Base-by-base conservation (phyloP, 768 basidiomycete genomes). In the Cubamyces lactineus region DNA sequence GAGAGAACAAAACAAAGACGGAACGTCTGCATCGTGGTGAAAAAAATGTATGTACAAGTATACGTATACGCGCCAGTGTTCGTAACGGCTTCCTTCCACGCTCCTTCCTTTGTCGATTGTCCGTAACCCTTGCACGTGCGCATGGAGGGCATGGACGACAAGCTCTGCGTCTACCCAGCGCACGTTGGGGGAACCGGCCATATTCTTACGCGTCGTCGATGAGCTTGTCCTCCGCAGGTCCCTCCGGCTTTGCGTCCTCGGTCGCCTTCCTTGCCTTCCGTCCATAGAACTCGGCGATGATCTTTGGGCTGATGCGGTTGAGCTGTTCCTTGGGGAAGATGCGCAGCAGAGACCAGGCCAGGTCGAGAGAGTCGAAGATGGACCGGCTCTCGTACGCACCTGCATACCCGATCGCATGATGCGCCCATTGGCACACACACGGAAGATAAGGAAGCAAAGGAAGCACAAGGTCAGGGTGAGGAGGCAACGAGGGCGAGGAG, bases 311-410 rank as follows among this genome's bases (percentile, higher is more conserved):
- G 81, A 98, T 96, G 71, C 96, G 92, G 81, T 98, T 98, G 67
- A 98, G 84, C 76, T 94, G 92, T 78, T 98, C 96, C 77, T 96
- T 95, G 63, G 97, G 97, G 92, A 98, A 99, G 73, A 96, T 96
- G 67, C 97, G 90, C 67, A 99, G 83, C 54, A 99, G 78, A 23
- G 90, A 89, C 97, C 97, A 99, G 21, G 95, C 97, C 57, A 98
- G 82, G 78, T 99, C 97, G 46, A 99, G 85, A 53, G 94, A 96
- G 70, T 99, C 96, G 73, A 97, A 97, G 77, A 99, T 90, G 53
- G 92, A 93, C 61, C 97, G 87, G 50, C 95, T 89, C 78, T 98
- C 97, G 76, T 96, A 96, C 28, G 92, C 84, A 58, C 94, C 94
- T 96, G 71, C 39, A 53, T 24, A 15, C n/a, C 45, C 40, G 57